Percentiles rank a stretch among this genome's conserved stretches.
These are phyloP conservation scores for Parietaria judaica DNA, from an alignment of 306 rosid genomes.

Conservation along the genomic window DNA sequence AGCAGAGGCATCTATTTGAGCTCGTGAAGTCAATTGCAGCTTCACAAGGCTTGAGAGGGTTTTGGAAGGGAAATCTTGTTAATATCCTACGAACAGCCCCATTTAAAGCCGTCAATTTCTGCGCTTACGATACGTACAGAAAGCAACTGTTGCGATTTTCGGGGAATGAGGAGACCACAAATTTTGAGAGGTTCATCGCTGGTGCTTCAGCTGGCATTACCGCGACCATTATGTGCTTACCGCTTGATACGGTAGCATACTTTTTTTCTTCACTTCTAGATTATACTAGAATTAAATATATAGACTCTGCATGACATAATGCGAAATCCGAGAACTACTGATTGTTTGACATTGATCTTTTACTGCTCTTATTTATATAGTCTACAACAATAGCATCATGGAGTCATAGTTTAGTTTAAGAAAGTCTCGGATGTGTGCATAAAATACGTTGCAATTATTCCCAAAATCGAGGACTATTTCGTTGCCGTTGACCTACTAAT, in stretches of 20 bases:
- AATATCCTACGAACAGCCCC: constrained; percentile 95
- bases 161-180: constrained; percentile 63
- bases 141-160: constrained; percentile 63
- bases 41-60: constrained; percentile 86
- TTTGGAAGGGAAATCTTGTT: constrained; percentile 92
- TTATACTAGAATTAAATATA: background rate
- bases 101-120: constrained; percentile 86
- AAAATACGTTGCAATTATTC: too few relatives aligned
- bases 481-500: too few relatives aligned
- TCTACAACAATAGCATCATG: too few relatives aligned
- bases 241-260: constrained; percentile 75
- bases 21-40: constrained; percentile 55
- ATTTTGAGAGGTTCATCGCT: constrained; percentile 90
- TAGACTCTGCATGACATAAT: too few relatives aligned
- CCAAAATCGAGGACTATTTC: too few relatives aligned
- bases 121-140: constrained; percentile 86
- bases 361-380: too few relatives aligned
- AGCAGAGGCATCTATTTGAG: constrained; percentile 54
- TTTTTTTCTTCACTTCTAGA: background rate
- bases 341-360: too few relatives aligned
- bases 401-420: too few relatives aligned
- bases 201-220: constrained; percentile 96
- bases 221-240: constrained; percentile 73
- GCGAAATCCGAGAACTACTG: too few relatives aligned
- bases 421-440: too few relatives aligned